Base-by-base conservation (phyloP, 257 asterid genomes). In the Perilla frutescens region DNA sequence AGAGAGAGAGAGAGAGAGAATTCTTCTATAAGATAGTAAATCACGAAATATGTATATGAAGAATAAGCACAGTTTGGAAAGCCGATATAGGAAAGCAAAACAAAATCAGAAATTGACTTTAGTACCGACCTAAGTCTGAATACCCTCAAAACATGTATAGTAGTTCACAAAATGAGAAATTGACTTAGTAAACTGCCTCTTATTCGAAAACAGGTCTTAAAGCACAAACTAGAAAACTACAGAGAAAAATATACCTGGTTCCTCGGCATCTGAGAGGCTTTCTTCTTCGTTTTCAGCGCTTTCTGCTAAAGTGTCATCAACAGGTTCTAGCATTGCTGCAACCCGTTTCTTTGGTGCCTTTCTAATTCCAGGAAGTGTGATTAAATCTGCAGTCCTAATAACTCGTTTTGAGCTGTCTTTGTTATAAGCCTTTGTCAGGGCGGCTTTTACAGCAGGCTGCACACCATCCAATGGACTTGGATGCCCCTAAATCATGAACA, bases 261-360 rank as follows among this genome's bases (percentile, higher is more conserved):
- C 96, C 77, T 88, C 99, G 9, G 87, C 62, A 43, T 92, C 99
- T 32, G 96, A 87, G 51, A 78, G 77, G 73, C 73, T 86, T 79
- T 87, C 97, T 54, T 85, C 96, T 49, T 82, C 96, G 70, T 89
- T 85, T 80, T 81, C 96, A 81, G 76, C 89, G 56, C 67, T 85
- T 65, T 81, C 97, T 72, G 81, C 85, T 1, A 72, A 45, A 58
- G 80, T 74, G 36, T 88, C 97, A 14, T 90, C 97, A 8, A 79
- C 74, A 14, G 97, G 98, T 85, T 95, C 99, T 58, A 95, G 82
- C 96, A 92, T 92, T 7, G 98, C 98, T 65, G 94, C 96, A 77
- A 95, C 85, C 73, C 99, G 87, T 81, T 95, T 95, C 83, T 86
- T 89, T 10, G 92, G 98, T 45, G 91, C 94, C 82, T 92, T 95